Conservation (phyloP, 2,329 filamentous ascomycete species). For the Myriosclerotinia duriaeana region DNA sequence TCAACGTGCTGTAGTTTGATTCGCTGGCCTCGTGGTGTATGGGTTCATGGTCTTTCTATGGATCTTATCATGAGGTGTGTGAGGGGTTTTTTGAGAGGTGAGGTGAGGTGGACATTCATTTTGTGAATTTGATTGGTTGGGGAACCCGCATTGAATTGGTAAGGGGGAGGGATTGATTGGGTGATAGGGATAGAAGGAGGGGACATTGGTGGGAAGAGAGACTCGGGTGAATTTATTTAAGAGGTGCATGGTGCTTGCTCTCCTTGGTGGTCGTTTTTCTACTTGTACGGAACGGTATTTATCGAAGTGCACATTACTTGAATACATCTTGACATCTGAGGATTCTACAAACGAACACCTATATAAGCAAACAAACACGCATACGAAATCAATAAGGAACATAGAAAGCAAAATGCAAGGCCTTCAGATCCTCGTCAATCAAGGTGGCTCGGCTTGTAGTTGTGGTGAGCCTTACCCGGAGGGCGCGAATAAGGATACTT, state of each 20-base stretch:
- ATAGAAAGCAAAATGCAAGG: constrained; percentile 1
- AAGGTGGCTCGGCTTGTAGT: constrained; percentile 10
- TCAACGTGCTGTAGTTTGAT: constrained; percentile 3
- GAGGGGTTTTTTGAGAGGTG: not conserved
- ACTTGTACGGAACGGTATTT: too few relatives aligned
- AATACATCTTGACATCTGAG: too few relatives aligned
- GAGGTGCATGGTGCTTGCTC: not conserved
- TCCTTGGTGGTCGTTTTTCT: not conserved
- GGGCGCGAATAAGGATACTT: constrained; percentile 18
- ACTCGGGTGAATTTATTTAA: not conserved
- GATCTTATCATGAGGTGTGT: not conserved
- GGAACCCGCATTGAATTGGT: not conserved
- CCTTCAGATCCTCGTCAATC: constrained; percentile 9
- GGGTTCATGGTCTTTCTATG: not conserved
- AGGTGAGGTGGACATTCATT: not conserved
- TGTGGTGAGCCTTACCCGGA: constrained; percentile 12
- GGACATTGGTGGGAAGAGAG: not conserved
- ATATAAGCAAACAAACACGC: not conserved
- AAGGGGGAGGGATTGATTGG: not conserved
- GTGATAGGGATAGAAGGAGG: not conserved
- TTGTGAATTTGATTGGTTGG: not conserved
- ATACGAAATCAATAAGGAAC: not conserved
- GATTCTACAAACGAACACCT: not conserved
- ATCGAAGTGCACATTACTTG: too few relatives aligned
- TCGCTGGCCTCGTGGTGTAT: not conserved